Evolutionary conservation across 495 filamentous ascomycete species (phyloP).

Genomic region (Bacidia rubella): DNA sequence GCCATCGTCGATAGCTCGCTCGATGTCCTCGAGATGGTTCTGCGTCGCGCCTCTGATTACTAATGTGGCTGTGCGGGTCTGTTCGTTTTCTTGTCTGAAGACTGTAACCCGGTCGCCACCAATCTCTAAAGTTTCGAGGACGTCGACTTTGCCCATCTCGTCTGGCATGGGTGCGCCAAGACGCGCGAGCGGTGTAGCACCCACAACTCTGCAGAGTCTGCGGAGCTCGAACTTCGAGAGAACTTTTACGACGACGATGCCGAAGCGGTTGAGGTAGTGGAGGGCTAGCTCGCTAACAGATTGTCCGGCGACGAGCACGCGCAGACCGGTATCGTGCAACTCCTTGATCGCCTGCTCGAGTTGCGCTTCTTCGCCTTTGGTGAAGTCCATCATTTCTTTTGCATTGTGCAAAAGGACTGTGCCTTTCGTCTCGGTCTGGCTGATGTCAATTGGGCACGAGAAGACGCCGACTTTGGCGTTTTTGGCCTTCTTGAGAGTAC

Average conservation of each 20-base stretch:
- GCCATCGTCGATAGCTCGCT: conserved; percentile 94
- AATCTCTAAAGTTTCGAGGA: conserved; percentile 97
- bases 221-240: conserved; percentile 96
- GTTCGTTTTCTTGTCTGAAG: conserved; percentile 90
- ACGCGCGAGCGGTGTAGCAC: conserved; percentile 86
- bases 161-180: conserved; percentile 98
- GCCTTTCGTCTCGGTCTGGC: conserved; percentile 98
- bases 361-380: conserved; percentile 87
- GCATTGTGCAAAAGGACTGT: conserved; percentile 96
- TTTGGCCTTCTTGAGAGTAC: conserved; percentile 71
- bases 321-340: conserved; percentile 80
- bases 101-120: conserved; percentile 97
- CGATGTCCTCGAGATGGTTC: conserved; percentile 94
- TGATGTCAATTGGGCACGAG: conserved; percentile 90
- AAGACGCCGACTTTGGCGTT: conserved; percentile 96
- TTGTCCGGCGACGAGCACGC: conserved; percentile 81
- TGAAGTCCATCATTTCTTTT: conserved; percentile 97
- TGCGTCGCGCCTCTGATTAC: conserved; percentile 93
- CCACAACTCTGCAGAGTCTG: conserved; percentile 87
- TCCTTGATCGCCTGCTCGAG: conserved; percentile 88
- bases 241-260: conserved; percentile 92
- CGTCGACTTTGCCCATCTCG: conserved; percentile 90
- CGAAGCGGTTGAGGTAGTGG: conserved; percentile 95
- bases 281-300: conserved; percentile 89
- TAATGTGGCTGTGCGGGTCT: conserved; percentile 84